phyloP scores from a whole-genome alignment of 768 basidiomycete genomes.

The Mycena vitilis region DNA sequence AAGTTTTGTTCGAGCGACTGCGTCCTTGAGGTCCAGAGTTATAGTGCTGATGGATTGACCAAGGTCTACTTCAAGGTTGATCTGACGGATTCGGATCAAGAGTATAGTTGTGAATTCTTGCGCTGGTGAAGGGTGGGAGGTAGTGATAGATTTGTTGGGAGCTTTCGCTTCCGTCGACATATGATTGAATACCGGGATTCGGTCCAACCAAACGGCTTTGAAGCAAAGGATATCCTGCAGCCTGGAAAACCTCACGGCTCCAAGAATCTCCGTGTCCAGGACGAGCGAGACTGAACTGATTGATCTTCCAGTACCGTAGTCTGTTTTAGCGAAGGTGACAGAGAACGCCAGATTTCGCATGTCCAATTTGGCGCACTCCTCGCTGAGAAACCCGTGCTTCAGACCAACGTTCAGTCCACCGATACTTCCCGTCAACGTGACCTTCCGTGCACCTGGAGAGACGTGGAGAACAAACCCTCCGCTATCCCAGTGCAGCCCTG shows the following conservation, averaged over 20 bases:
- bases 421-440: constrained; percentile 82
- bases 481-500: constrained; percentile 91
- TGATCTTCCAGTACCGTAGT: constrained; percentile 47
- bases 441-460: constrained; percentile 76
- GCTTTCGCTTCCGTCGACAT: constrained; percentile 41
- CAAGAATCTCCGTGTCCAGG: constrained; percentile 87
- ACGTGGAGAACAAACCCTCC: constrained; percentile 90
- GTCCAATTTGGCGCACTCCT: constrained; percentile 83
- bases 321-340: constrained; percentile 70
- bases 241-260: constrained; percentile 83
- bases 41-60: constrained; percentile 86
- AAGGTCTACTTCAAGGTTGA: constrained; percentile 83
- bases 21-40: constrained; percentile 71
- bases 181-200: constrained; percentile 78
- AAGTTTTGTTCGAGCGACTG: constrained; percentile 74
- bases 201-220: constrained; percentile 95
- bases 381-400: constrained; percentile 87
- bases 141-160: constrained; percentile 37
- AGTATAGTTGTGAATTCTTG: constrained; percentile 70
- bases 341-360: constrained; percentile 88
- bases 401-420: constrained; percentile 85
- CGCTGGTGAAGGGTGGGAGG: constrained; percentile 37
- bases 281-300: constrained; percentile 76
- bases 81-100: constrained; percentile 77
- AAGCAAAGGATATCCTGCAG: constrained; percentile 94